Evolutionary conservation across 495 filamentous ascomycete species (phyloP).

Genomic region (Aspergillus leporis): DNA sequence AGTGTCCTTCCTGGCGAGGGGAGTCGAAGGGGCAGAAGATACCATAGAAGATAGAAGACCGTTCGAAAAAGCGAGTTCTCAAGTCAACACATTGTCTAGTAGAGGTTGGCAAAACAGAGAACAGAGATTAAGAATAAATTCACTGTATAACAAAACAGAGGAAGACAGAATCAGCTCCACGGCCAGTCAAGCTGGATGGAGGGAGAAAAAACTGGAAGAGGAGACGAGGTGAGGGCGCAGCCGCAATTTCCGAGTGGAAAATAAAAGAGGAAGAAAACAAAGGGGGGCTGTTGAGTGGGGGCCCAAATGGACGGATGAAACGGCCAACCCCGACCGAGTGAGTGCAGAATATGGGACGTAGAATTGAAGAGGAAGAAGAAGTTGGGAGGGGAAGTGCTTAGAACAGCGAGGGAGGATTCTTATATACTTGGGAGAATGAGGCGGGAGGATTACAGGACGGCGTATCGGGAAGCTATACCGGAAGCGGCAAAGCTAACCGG

Average conservation of each 20-base stretch:
- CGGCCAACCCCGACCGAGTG: not conserved
- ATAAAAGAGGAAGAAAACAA: too few species aligned
- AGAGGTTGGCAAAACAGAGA: not conserved
- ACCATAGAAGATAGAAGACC: slow-evolving; percentile 1
- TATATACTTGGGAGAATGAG: too few species aligned
- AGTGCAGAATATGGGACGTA: not conserved
- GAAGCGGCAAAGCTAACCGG: too few species aligned
- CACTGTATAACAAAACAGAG: not conserved
- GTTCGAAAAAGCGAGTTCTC: not conserved
- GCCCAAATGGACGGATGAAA: too few species aligned
- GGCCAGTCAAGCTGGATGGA: not conserved
- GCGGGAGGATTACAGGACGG: too few species aligned
- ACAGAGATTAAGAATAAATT: not conserved
- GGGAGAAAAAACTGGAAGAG: too few species aligned
- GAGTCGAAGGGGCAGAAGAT: not conserved
- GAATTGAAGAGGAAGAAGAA: too few species aligned
- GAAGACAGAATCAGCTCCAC: slow-evolving; percentile 1
- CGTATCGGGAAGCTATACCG: too few species aligned
- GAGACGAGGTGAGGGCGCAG: too few species aligned
- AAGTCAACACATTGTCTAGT: slow-evolving; percentile 1
- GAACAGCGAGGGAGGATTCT: too few species aligned
- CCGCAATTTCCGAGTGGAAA: too few species aligned
- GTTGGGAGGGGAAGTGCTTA: too few species aligned
- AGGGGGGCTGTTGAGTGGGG: not conserved
- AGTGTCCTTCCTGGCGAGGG: not conserved